phyloP scores from a whole-genome alignment of 192 early-diverging fungal genomes.

The Geosiphon pyriformis region DNA sequence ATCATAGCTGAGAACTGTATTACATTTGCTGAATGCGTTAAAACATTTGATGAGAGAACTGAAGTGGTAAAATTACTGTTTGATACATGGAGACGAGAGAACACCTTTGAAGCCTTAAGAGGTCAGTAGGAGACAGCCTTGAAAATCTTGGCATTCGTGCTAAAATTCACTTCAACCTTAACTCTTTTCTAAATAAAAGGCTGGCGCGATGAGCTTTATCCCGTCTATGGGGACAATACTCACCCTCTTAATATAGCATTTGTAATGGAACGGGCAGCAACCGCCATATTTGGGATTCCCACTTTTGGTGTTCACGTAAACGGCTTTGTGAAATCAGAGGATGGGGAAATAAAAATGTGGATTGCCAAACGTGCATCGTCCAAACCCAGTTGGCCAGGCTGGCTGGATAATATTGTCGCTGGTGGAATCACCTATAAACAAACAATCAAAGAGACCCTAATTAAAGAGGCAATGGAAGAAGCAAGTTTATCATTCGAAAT shows the following conservation, averaged over 20 bases:
- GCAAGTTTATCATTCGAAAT: slow-evolving; percentile 59
- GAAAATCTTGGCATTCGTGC: not conserved
- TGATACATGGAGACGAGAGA: slow-evolving; percentile 34
- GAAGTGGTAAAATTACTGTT: slow-evolving; percentile 32
- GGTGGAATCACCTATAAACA: slow-evolving; percentile 69
- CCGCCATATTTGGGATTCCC: slow-evolving; percentile 74
- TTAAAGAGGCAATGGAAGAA: slow-evolving; percentile 92
- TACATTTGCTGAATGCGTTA: slow-evolving; percentile 33
- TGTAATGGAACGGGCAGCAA: slow-evolving; percentile 75
- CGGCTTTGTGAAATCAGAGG: slow-evolving; percentile 51
- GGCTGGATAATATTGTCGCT: slow-evolving; percentile 71
- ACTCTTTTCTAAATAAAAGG: slow-evolving; percentile 36
- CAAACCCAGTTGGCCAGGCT: slow-evolving; percentile 86
- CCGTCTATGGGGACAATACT: slow-evolving; percentile 57
- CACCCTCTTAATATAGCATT: slow-evolving; percentile 39
- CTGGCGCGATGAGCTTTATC: slow-evolving; percentile 85
- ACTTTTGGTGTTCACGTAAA: slow-evolving; percentile 91
- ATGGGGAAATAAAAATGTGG: slow-evolving; percentile 72
- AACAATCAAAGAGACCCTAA: slow-evolving; percentile 56
- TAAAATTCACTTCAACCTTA: not conserved
- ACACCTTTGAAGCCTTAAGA: slow-evolving; percentile 25
- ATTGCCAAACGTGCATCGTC: slow-evolving; percentile 68
- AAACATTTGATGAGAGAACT: slow-evolving; percentile 28
- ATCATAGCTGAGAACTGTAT: slow-evolving; percentile 33
- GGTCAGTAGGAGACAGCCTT: slow-evolving; percentile 7